phyloP scores from a whole-genome alignment of 192 early-diverging fungal species.

The Umbelopsis vinacea region DNA sequence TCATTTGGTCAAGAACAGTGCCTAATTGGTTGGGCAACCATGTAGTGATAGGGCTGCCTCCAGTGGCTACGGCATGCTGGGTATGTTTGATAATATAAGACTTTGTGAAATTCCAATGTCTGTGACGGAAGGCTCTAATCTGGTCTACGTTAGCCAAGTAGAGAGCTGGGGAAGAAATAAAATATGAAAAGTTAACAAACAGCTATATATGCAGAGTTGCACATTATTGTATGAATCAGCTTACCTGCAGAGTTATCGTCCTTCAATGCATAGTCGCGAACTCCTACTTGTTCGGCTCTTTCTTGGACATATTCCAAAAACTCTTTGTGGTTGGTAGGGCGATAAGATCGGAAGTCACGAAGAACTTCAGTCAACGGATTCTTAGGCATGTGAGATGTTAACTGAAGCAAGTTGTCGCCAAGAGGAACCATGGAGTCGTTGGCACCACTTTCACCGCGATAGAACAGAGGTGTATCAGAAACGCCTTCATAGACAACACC shows the following conservation, averaged over 20 bases:
- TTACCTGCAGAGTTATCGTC: conserved; percentile 63
- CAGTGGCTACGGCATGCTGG: conserved; percentile 74
- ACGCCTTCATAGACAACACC: conserved; percentile 88
- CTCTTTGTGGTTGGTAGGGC: conserved; percentile 79
- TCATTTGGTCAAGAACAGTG: conserved; percentile 66
- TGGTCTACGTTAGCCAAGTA: conserved; percentile 84
- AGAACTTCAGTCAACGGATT: conserved; percentile 81
- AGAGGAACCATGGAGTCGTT: conserved; percentile 89
- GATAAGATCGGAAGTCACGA: conserved; percentile 75
- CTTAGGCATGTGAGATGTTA: conserved; percentile 77
- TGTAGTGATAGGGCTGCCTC: conserved; percentile 67
- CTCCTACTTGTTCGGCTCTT: conserved; percentile 48
- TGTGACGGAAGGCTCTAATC: conserved; percentile 81
- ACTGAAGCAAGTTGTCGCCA: conserved; percentile 83
- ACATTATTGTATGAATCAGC: neutral
- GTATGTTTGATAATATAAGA: conserved; percentile 84
- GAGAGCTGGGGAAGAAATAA: conserved; percentile 52
- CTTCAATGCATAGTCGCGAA: conserved; percentile 65
- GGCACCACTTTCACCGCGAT: conserved; percentile 84
- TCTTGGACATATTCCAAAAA: conserved; percentile 74
- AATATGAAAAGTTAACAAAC: neutral
- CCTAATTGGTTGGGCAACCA: conserved; percentile 75
- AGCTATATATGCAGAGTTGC: neutral
- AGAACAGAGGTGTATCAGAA: conserved; percentile 57
- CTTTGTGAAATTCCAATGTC: conserved; percentile 91